Conservation (phyloP, 2,329 filamentous ascomycete genomes). For the Diaporthe humulicola region DNA sequence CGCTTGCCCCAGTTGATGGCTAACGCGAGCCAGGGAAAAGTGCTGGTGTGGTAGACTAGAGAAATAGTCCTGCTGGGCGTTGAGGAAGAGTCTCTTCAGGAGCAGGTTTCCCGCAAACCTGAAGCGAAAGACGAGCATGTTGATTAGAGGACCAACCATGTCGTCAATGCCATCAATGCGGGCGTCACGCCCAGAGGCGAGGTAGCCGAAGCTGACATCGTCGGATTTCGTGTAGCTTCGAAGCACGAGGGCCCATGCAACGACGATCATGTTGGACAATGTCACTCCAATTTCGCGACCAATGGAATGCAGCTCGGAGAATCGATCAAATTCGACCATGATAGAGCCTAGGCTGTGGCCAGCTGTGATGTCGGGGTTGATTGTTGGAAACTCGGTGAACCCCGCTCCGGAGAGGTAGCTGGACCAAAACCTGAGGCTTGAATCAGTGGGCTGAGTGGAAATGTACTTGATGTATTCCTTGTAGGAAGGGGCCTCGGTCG, state of each 20-base stretch:
- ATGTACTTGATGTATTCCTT: slow-evolving; percentile 16
- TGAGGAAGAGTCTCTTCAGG: neutral
- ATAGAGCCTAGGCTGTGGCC: slow-evolving; percentile 3
- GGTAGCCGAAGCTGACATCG: slow-evolving; percentile 45
- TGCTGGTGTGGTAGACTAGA: slow-evolving; percentile 6
- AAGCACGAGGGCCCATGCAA: slow-evolving; percentile 44
- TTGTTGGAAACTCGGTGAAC: neutral
- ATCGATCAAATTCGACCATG: neutral
- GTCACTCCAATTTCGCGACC: slow-evolving; percentile 42
- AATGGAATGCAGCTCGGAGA: neutral
- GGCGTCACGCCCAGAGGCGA: slow-evolving; percentile 35
- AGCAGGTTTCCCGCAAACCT: neutral
- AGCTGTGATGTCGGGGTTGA: neutral
- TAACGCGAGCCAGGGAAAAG: slow-evolving; percentile 4
- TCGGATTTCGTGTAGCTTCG: slow-evolving; percentile 42
- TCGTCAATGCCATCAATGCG: neutral
- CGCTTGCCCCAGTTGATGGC: neutral
- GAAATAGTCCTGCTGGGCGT: neutral
- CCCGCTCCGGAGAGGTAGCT: slow-evolving; percentile 39
- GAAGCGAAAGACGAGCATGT: slow-evolving; percentile 12
- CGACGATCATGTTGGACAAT: slow-evolving; percentile 45
- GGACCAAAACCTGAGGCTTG: slow-evolving; percentile 32
- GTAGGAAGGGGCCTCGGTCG: neutral
- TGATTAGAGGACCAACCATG: neutral
- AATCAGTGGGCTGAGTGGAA: neutral